Percentiles rank a stretch among this genome's conserved stretches.
phyloP scores from a whole-genome alignment of 1,284 basidiomycete species.

The Coniophora puteana region DNA sequence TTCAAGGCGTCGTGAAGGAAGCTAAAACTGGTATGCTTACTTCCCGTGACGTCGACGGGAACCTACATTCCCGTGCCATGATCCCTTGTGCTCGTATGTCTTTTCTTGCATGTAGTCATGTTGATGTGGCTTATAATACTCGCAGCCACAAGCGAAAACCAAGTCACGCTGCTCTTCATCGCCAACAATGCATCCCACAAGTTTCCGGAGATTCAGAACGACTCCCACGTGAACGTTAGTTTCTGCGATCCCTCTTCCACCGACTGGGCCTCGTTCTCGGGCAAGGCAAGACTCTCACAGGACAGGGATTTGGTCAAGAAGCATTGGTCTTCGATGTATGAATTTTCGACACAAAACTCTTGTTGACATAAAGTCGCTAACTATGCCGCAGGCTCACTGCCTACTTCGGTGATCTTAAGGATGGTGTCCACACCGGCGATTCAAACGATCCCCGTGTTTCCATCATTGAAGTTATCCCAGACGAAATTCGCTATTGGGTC shows the following conservation, averaged over 20 bases:
- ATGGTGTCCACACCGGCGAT: constrained; percentile 84
- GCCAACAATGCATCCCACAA: constrained; percentile 78
- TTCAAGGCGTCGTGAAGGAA: constrained; percentile 57
- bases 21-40: constrained; percentile 78
- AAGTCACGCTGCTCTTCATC: constrained; percentile 65
- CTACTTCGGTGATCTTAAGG: constrained; percentile 87
- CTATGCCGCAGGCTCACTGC: constrained; percentile 48
- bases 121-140: constrained; percentile 1
- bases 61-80: constrained; percentile 84
- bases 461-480: constrained; percentile 77
- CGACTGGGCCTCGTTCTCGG: constrained; percentile 84
- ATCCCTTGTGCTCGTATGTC: constrained; percentile 61
- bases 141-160: constrained; percentile 42
- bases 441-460: constrained; percentile 79
- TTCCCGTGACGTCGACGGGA: constrained; percentile 70
- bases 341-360: constrained; percentile 8
- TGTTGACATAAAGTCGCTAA: constrained; percentile 1
- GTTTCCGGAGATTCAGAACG: constrained; percentile 74
- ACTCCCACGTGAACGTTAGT: constrained; percentile 76
- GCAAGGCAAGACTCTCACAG: constrained; percentile 64
- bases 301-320: constrained; percentile 67
- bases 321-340: constrained; percentile 63
- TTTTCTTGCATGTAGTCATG: background rate
- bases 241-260: constrained; percentile 74
- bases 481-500: constrained; percentile 81